Base-by-base conservation (phyloP, 2,329 filamentous ascomycete species). In the Parastagonospora avenae region DNA sequence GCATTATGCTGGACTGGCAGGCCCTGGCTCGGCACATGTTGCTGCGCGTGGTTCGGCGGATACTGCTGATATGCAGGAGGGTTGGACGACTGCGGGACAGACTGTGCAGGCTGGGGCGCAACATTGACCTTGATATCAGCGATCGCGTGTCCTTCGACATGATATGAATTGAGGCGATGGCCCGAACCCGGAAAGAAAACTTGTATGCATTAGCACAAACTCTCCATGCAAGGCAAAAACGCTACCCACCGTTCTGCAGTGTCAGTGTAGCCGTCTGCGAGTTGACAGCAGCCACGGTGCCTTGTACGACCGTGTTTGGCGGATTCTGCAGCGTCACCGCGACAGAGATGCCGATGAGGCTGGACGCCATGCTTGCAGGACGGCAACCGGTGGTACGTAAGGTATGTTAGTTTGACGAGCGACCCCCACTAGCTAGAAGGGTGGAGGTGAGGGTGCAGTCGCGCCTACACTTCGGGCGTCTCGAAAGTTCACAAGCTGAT, bases 341-440 rank as follows among this genome's bases (percentile, higher is more conserved):
- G 75, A 94, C 90, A 53, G 87, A 85, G 72, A 90, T 82, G 55
- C 90, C 90, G 66, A 91, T 85, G 71, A 93, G 91, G 67, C 85
- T 80, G 52, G 81, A 80, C 42, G 67, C 85, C 86, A 89, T 89
- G 61, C 31, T 56, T 50, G 53, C 41, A 37, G 32, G 8, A 24
- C 38, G 15, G 42, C 33, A 24, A 32, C 14, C 27, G 37, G 36
- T 12, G 38, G 19, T 14, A 9, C 19, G 11, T 15, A 15, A 12
- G 30, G 36, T 40, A 15, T 46, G 35, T 39, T 31, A 28, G 16
- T 39, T 40, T 39, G 40, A 35, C 36, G 32, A 40, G 39, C 40
- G 39, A 49, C 46, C 46, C 33, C 46, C 46, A 49, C 46, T 49
- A 37, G 46, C 28, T 32, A 33, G 5, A 41, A 32, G 28, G 19